Base-by-base conservation (phyloP, 192 early-diverging fungal genomes). In the Gorgonomyces haynaldii region DNA sequence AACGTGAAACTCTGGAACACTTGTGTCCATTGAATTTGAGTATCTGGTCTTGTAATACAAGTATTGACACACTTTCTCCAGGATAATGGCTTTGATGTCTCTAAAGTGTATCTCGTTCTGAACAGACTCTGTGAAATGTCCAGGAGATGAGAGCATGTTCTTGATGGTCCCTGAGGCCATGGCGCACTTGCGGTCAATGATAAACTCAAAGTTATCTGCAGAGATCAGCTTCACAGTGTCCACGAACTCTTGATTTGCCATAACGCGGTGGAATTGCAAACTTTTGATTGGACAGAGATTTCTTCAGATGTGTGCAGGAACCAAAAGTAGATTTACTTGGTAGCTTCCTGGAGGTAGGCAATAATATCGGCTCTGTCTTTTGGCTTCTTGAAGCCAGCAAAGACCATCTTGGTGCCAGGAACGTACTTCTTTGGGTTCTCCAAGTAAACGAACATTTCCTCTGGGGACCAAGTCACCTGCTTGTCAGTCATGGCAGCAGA, bases 391-490 rank as follows among this genome's bases (percentile, higher is more conserved):
- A 89, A 83, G 23, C 86, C 87, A 50, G 86, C 86, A 66, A 97
- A 97, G 46, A 91, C 90, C 94, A 97, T 97, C 84, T 91, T 93
- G 53, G 94, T 97, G 20, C 66, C 67, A 26, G 67, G 67, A 52
- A 74, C 64, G 38, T 70, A 78, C 85, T 92, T 97, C 81, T 96
- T 97, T 55, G 94, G 94, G 82, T 97, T 95, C 82, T 92, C 89
- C 42, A 73, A 81, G 79, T 97, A 95, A 22, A 84, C 76, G 65
- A 94, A 97, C 58, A 97, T 80, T 45, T 89, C 83, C 45, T 97
- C 67, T 53, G 94, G 88, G 39, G 49, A 41, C 94, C 94, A 97
- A n/a, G 43, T 52, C 36, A 95, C 82, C 39, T 78, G 77, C 67
- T 82, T 83, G 45, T 84, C 81, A 59, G 74, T 60, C 83, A 95